These are phyloP conservation scores for Sanghuangporus sanghuang DNA, from an alignment of 1,284 basidiomycete species.

Conservation along the genomic window DNA sequence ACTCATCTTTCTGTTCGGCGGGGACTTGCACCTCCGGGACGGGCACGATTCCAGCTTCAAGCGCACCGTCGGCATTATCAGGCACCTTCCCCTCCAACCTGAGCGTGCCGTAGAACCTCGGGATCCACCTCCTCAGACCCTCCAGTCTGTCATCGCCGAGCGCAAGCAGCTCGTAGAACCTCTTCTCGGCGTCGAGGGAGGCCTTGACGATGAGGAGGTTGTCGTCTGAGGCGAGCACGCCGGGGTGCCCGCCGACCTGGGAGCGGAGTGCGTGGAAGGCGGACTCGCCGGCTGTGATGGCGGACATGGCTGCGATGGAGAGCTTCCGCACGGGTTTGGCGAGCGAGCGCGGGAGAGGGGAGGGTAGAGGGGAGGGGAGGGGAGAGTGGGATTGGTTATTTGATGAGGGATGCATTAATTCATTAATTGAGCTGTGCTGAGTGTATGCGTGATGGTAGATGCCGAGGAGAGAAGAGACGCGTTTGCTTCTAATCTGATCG, in stretches of 20 bases:
- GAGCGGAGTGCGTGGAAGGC: constrained; percentile 25
- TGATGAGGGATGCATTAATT: too few species aligned
- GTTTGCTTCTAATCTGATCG: too few species aligned
- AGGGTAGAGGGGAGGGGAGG: background rate
- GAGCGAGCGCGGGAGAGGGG: background rate
- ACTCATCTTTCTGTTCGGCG: constrained; percentile 42
- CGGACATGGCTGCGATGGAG: background rate
- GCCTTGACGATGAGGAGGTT: constrained; percentile 85
- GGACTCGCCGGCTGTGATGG: background rate
- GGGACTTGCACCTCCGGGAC: constrained; percentile 26
- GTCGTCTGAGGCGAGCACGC: constrained; percentile 70
- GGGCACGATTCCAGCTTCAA: background rate
- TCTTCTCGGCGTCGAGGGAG: constrained; percentile 65
- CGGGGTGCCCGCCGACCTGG: constrained; percentile 88
- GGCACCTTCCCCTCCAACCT: constrained; percentile 58
- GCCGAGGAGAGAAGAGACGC: too few species aligned
- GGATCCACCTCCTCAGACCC: constrained; percentile 52
- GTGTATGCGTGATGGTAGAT: too few species aligned
- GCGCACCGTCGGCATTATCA: constrained; percentile 20
- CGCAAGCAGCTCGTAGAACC: constrained; percentile 72
- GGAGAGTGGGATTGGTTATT: too few species aligned
- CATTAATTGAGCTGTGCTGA: too few species aligned
- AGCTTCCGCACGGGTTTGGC: background rate
- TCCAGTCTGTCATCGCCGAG: constrained; percentile 34
- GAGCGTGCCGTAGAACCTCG: constrained; percentile 74